A percentile compares a stretch with the other conserved stretches of the same genome.
Conservation (phyloP, 805 yeast species). For the Zygosaccharomyces rouxii region DNA sequence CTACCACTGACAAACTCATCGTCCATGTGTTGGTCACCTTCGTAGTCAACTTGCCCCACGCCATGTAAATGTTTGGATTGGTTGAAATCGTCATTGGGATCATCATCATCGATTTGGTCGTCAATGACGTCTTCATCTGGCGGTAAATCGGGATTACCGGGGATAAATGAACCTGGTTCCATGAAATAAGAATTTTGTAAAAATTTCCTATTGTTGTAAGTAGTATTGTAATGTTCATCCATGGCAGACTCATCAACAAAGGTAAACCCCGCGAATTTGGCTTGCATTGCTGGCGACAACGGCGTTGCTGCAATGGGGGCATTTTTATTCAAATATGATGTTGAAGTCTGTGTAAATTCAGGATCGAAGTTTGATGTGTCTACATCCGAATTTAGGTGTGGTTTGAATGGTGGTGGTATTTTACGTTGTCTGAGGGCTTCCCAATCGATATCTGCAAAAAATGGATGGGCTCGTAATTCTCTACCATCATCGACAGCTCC, state of each 20-base stretch:
- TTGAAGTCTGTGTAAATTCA: constrained; percentile 89
- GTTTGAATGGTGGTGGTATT: constrained; percentile 95
- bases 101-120: constrained; percentile 51
- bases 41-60: constrained; percentile 33
- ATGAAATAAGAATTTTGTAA: constrained; percentile 38
- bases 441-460: constrained; percentile 92
- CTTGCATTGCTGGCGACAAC: constrained; percentile 90
- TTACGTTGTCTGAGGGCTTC: constrained; percentile 66
- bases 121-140: constrained; percentile 82
- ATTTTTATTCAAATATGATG: constrained; percentile 65
- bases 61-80: constrained; percentile 13
- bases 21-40: constrained; percentile 58
- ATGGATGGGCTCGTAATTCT: constrained; percentile 87
- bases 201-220: constrained; percentile 34
- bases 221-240: constrained; percentile 68
- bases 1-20: constrained; percentile 87
- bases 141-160: constrained; percentile 74
- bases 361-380: constrained; percentile 98
- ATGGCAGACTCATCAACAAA: constrained; percentile 91
- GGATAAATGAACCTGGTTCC: constrained; percentile 69
- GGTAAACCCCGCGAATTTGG: constrained; percentile 94
- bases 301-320: constrained; percentile 51
- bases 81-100: constrained; percentile 36
- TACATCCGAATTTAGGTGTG: constrained; percentile 83
- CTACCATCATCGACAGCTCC: constrained; percentile 91